These are phyloP conservation scores for Teunomyces stri DNA, from an alignment of 805 yeast genomes.

Conservation along the genomic window DNA sequence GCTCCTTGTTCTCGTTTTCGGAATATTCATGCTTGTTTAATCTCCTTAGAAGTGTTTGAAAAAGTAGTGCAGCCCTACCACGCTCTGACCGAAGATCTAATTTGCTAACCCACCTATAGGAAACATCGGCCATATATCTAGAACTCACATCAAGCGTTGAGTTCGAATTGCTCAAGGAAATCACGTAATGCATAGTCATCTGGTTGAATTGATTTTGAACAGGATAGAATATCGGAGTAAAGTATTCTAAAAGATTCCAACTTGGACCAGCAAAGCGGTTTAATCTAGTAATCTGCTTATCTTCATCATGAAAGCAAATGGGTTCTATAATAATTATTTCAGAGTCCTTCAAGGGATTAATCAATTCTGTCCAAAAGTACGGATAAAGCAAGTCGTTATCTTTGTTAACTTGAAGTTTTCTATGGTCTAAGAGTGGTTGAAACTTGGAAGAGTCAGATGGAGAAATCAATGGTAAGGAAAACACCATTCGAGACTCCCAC, in stretches of 20 bases:
- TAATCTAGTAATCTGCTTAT: constrained; percentile 19
- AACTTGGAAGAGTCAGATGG: constrained; percentile 8
- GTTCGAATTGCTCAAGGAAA: constrained; percentile 17
- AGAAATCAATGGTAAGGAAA: constrained; percentile 26
- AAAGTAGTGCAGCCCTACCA: constrained; percentile 23
- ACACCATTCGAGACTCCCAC: constrained; percentile 28
- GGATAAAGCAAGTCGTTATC: constrained; percentile 35
- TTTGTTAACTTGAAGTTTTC: constrained; percentile 18
- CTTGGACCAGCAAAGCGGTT: constrained; percentile 11
- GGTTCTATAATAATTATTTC: constrained; percentile 29
- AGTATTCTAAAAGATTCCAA: constrained; percentile 3
- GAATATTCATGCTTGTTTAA: constrained; percentile 13
- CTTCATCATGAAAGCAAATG: constrained; percentile 28
- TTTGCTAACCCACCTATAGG: constrained; percentile 27
- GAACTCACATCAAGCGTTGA: constrained; percentile 27
- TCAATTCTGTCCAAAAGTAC: constrained; percentile 35
- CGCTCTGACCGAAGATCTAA: constrained; percentile 27
- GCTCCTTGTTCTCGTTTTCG: constrained; percentile 13
- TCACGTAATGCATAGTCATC: constrained; percentile 32
- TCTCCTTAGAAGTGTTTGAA: constrained; percentile 22
- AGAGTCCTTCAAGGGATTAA: constrained; percentile 25
- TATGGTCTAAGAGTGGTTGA: constrained; percentile 25
- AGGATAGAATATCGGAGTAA: constrained; percentile 21
- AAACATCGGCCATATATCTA: constrained; percentile 29
- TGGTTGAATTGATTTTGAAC: constrained; percentile 18